Evolutionary conservation across 139 green algal genomes (phyloP).

Genomic region (Pseudopediastrum boryanum): DNA sequence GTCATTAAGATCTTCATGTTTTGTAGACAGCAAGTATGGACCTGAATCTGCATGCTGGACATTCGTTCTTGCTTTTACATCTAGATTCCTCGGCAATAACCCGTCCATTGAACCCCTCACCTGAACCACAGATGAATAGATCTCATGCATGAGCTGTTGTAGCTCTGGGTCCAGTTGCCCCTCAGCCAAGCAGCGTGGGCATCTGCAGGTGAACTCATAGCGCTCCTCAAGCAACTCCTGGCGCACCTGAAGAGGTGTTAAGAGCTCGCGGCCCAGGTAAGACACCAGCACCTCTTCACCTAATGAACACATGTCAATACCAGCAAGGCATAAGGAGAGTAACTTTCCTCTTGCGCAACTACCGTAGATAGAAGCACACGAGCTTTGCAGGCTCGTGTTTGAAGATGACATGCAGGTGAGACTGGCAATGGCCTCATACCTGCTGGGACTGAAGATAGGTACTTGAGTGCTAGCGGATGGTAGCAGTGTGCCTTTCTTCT

Average conservation of each 20-base stretch:
- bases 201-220: conserved; percentile 55
- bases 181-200: conserved; percentile 42
- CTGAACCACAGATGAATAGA: too few relatives aligned
- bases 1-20: too few relatives aligned
- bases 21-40: too few relatives aligned
- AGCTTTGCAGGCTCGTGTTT: background rate
- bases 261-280: conserved; percentile 53
- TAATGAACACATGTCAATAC: too few relatives aligned
- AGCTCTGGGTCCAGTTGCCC: too few relatives aligned
- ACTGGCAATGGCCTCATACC: background rate
- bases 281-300: conserved; percentile 45
- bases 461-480: background rate
- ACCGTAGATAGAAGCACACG: background rate
- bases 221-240: conserved; percentile 39
- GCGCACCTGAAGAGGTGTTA: conserved; percentile 29
- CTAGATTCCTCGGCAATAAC: too few relatives aligned
- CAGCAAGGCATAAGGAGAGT: background rate
- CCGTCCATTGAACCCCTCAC: too few relatives aligned
- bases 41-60: too few relatives aligned
- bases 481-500: too few relatives aligned
- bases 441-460: background rate
- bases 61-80: too few relatives aligned
- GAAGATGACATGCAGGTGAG: background rate
- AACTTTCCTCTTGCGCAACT: too few relatives aligned
- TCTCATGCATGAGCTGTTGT: too few relatives aligned